Conservation (phyloP, 2,329 filamentous ascomycete species). For the Diaporthe ampelina region DNA sequence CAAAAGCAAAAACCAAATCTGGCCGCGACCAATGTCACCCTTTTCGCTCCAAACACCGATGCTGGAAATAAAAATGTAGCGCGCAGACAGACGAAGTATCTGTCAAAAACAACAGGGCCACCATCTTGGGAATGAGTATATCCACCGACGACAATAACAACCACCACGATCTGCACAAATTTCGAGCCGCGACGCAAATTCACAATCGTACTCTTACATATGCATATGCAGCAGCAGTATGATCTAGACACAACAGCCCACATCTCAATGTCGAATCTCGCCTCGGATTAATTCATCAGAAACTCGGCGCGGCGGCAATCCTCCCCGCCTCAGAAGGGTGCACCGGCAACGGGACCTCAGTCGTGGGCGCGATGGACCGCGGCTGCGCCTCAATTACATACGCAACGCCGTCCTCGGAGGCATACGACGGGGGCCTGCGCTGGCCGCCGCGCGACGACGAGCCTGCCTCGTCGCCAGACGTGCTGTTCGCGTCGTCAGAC, state of each 20-base stretch:
- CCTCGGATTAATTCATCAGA: slow-evolving; percentile 42
- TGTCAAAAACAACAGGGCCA: too few species aligned
- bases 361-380: slow-evolving; percentile 66
- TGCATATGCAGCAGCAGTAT: not conserved
- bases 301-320: slow-evolving; percentile 43
- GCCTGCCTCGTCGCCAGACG: slow-evolving; percentile 34
- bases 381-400: slow-evolving; percentile 79
- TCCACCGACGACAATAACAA: not conserved
- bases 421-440: slow-evolving; percentile 79
- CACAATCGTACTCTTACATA: slow-evolving; percentile 21
- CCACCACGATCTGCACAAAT: not conserved
- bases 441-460: slow-evolving; percentile 44
- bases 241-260: not conserved
- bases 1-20: not conserved
- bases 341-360: slow-evolving; percentile 54
- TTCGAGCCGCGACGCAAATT: not conserved
- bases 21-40: not conserved
- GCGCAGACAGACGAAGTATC: too few species aligned
- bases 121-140: too few species aligned
- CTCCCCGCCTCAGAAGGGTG: slow-evolving; percentile 64
- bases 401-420: slow-evolving; percentile 79
- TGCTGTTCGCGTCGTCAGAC: slow-evolving; percentile 20
- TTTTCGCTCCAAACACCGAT: slow-evolving; percentile 36
- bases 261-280: too few species aligned
- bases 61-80: slow-evolving; percentile 22